Percentiles rank a stretch among this genome's conserved stretches.
These are phyloP conservation scores for Atkinsonella texensis DNA, from an alignment of 2,329 filamentous ascomycete genomes.

Conservation along the genomic window DNA sequence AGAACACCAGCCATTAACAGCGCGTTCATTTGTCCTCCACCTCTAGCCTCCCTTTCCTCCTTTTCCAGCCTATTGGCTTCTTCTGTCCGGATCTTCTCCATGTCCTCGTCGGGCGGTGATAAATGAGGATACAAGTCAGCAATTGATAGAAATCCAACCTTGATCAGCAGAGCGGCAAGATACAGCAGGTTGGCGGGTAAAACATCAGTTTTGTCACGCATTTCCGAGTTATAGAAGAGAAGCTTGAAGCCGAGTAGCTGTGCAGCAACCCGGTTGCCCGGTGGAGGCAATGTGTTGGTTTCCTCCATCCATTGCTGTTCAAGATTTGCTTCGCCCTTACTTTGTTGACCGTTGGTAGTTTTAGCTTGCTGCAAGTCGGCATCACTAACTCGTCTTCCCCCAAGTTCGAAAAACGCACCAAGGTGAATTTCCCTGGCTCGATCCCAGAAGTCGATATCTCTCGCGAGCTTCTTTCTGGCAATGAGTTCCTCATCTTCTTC, in stretches of 20 bases:
- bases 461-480: slow-evolving; percentile 41
- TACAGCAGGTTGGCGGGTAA: slow-evolving; percentile 90
- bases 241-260: slow-evolving; percentile 96
- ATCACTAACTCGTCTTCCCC: slow-evolving; percentile 54
- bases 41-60: slow-evolving; percentile 59
- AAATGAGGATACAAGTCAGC: slow-evolving; percentile 86
- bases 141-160: slow-evolving; percentile 92
- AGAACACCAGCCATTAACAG: slow-evolving; percentile 78
- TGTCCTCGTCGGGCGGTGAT: slow-evolving; percentile 71
- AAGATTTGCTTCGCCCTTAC: slow-evolving; percentile 39
- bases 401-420: slow-evolving; percentile 81
- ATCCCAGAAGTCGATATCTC: slow-evolving; percentile 73
- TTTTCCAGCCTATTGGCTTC: slow-evolving; percentile 67
- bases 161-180: slow-evolving; percentile 82
- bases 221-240: slow-evolving; percentile 78
- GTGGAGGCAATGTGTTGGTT: slow-evolving; percentile 71
- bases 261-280: slow-evolving; percentile 82
- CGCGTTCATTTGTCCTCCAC: slow-evolving; percentile 66
- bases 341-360: slow-evolving; percentile 24
- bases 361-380: slow-evolving; percentile 36
- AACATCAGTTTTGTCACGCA: slow-evolving; percentile 61
- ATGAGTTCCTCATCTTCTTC: slow-evolving; percentile 57
- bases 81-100: slow-evolving; percentile 60
- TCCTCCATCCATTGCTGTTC: slow-evolving; percentile 64
- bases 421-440: slow-evolving; percentile 65